Conservation (phyloP, 2,329 filamentous ascomycete species). For the Leptographium lundbergii region DNA sequence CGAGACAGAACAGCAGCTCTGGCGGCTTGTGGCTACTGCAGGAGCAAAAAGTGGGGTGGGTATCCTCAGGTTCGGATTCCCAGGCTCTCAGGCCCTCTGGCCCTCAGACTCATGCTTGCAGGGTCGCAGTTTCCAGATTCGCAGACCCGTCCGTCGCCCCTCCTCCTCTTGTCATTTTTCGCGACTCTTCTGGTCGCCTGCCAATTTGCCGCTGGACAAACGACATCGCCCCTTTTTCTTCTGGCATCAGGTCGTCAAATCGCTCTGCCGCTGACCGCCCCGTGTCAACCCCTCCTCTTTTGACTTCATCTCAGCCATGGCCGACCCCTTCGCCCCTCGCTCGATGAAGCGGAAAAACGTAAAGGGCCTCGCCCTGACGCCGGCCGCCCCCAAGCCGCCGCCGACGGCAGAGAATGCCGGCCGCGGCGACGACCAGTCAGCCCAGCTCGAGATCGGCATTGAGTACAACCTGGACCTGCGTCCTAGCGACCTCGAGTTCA, state of each 20-base stretch:
- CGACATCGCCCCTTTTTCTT: neutral
- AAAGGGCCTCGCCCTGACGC: slow-evolving; percentile 78
- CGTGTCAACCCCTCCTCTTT: neutral
- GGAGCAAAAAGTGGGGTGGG: neutral
- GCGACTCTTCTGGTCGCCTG: neutral
- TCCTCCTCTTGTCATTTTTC: neutral
- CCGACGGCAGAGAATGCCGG: slow-evolving; percentile 58
- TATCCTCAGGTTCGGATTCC: neutral
- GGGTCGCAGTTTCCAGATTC: slow-evolving; percentile 1
- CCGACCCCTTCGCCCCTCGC: slow-evolving; percentile 50
- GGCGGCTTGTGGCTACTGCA: neutral
- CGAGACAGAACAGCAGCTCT: neutral
- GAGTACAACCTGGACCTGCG: slow-evolving; percentile 91
- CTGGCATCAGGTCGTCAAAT: neutral
- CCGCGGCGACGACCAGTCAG: slow-evolving; percentile 44
- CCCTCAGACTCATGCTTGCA: neutral
- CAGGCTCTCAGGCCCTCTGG: neutral
- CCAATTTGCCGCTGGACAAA: neutral
- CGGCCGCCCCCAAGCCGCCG: slow-evolving; percentile 58
- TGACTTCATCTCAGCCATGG: slow-evolving; percentile 30
- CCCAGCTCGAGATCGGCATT: slow-evolving; percentile 82
- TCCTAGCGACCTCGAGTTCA: slow-evolving; percentile 80
- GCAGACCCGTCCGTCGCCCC: neutral
- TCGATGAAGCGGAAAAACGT: slow-evolving; percentile 99
- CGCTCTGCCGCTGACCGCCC: neutral